These are phyloP conservation scores for Forsythia viridissima DNA, from an alignment of 257 asterid species.

Conservation along the genomic window DNA sequence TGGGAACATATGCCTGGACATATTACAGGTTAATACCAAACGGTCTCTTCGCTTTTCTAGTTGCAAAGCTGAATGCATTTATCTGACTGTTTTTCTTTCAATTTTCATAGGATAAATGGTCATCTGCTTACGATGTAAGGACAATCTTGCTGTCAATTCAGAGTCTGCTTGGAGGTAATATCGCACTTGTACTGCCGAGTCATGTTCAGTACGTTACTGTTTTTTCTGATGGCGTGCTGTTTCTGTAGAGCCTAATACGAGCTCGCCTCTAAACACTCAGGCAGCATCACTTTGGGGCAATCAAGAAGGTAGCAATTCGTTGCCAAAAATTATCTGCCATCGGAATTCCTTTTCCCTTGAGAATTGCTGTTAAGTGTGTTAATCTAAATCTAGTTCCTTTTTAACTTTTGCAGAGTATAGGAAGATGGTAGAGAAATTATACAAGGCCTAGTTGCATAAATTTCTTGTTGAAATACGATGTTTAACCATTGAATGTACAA, in stretches of 20 bases:
- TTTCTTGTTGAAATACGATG: too few relatives aligned
- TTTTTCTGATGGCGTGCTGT: neutral
- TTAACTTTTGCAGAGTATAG: constrained; percentile 44
- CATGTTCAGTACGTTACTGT: neutral
- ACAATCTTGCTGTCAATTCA: constrained; percentile 84
- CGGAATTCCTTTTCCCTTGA: too few relatives aligned
- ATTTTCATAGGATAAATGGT: constrained; percentile 75
- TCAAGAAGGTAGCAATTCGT: constrained; percentile 64
- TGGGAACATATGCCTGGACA: constrained; percentile 94
- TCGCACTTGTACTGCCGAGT: too few relatives aligned
- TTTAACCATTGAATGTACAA: too few relatives aligned
- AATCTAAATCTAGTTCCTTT: neutral
- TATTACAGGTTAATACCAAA: constrained; percentile 60
- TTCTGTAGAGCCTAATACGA: constrained; percentile 73
- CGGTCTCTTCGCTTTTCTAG: neutral
- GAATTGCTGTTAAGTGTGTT: too few relatives aligned
- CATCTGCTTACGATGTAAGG: constrained; percentile 95
- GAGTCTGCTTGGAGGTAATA: constrained; percentile 90
- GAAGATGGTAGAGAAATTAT: constrained; percentile 62
- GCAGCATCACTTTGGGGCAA: constrained; percentile 90
- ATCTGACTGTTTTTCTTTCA: neutral
- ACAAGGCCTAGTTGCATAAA: constrained; percentile 43
- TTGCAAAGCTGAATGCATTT: neutral
- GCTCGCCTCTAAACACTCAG: constrained; percentile 87
- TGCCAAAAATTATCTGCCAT: neutral